phyloP scores from a whole-genome alignment of 2,329 filamentous ascomycete genomes.

The Cordyceps cateniannulata region DNA sequence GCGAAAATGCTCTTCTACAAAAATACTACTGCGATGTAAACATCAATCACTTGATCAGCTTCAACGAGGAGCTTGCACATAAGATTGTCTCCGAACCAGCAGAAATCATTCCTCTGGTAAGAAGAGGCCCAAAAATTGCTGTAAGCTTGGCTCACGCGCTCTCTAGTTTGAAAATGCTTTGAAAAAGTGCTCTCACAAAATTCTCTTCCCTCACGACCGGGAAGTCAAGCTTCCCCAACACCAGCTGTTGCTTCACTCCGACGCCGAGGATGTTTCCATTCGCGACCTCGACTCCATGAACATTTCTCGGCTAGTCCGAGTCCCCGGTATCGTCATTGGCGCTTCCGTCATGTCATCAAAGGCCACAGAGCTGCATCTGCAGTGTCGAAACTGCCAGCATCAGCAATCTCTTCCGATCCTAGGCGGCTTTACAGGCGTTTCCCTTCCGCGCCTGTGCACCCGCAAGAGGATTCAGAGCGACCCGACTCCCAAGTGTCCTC shows the following conservation, averaged over 20 bases:
- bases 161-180: constrained; percentile 81
- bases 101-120: constrained; percentile 84
- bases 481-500: constrained; percentile 66
- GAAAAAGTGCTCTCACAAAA: constrained; percentile 85
- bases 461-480: constrained; percentile 60
- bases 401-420: constrained; percentile 63
- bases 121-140: constrained; percentile 19
- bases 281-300: constrained; percentile 88
- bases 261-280: constrained; percentile 84
- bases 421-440: constrained; percentile 82
- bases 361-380: constrained; percentile 76
- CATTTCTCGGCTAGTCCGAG: constrained; percentile 89
- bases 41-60: constrained; percentile 90
- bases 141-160: constrained; percentile 9
- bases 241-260: constrained; percentile 91
- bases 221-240: constrained; percentile 74
- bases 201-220: constrained; percentile 74
- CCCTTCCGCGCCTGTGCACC: constrained; percentile 72
- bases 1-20: constrained; percentile 89
- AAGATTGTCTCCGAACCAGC: constrained; percentile 82
- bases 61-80: constrained; percentile 91
- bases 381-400: constrained; percentile 81
- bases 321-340: constrained; percentile 95
- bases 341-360: constrained; percentile 96
- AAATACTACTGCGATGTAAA: constrained; percentile 96